Evolutionary conservation across 1,284 basidiomycete genomes (phyloP), one percentile per base, ranked within the genome.

Genomic region (Boletus semigastroideus): DNA sequence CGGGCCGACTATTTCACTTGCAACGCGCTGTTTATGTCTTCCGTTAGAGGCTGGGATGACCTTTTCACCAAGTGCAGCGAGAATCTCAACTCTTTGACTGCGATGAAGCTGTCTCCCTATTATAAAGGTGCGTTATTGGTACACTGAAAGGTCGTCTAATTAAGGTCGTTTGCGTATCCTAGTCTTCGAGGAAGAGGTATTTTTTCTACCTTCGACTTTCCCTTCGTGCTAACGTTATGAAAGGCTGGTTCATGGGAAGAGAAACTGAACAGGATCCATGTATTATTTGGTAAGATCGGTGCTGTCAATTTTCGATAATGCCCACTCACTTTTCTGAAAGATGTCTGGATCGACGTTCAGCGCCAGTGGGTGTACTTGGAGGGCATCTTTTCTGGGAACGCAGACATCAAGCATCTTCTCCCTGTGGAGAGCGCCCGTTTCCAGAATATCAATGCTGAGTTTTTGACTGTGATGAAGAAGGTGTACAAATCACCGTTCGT

Each of bases 351-450:
- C 61, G 97, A 99, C 60, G 97, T 99, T 14, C 98, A 99, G 66
- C 85, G 97, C 5, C 97, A 99, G 76, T 99, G 97, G 97, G 97
- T 99, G 1, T 99, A 99, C 67, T 80, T 99, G 48, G 96, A 99
- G 67, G 97, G 97, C 48, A 98, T 99, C 65, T 99, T 99, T 74
- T 93, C 94, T n/a, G 94, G 95, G 39, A 98, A 94, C 62, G 94
- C 94, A 22, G 95, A 98, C 67, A 98, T 96, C 83, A 98, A 94
- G 72, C 97, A 99, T 71, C 86, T 99, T 17, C 84, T 99, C 8
- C 98, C 98, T 0, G 91, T 98, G 54, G 98, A 99, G 74, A 95
- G 87, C 64, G 87, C 93, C 33, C 91, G 97, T 33, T 99, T 99
- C 77, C 90, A 93, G 69, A 98, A 95, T 74, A 99, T 99, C 82